Evolutionary conservation across 2,329 filamentous ascomycete genomes (phyloP).

Genomic region (Beauveria brongniartii): DNA sequence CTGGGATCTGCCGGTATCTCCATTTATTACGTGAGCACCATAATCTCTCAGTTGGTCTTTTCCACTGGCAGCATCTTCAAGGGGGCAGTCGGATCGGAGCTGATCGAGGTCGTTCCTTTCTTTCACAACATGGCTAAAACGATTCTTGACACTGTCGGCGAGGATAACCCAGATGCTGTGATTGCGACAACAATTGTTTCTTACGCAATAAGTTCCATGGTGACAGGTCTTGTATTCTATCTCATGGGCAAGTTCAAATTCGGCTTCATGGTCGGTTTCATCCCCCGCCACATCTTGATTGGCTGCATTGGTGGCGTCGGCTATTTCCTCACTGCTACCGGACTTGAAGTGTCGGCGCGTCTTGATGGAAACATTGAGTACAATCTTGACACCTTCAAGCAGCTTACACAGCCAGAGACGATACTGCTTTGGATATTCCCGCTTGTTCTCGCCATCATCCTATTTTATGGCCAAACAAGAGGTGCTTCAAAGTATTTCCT

Average conservation of each 20-base stretch:
- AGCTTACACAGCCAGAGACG: slow-evolving; percentile 66
- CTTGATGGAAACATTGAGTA: slow-evolving; percentile 81
- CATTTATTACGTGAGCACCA: slow-evolving; percentile 98
- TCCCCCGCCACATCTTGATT: slow-evolving; percentile 90
- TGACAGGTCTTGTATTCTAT: slow-evolving; percentile 89
- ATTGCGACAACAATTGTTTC: slow-evolving; percentile 91
- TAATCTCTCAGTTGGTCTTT: slow-evolving; percentile 85
- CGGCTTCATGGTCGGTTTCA: slow-evolving; percentile 92
- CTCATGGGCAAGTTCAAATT: slow-evolving; percentile 79
- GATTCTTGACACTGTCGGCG: slow-evolving; percentile 70
- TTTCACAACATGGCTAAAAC: slow-evolving; percentile 97
- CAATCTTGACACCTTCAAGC: slow-evolving; percentile 64
- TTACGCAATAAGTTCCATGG: slow-evolving; percentile 80
- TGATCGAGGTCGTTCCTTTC: slow-evolving; percentile 98
- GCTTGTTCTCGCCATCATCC: slow-evolving; percentile 62
- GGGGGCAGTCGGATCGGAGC: slow-evolving; percentile 87
- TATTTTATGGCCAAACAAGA: slow-evolving; percentile 70
- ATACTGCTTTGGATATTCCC: slow-evolving; percentile 78
- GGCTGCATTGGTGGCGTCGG: slow-evolving; percentile 96
- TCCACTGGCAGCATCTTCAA: slow-evolving; percentile 82
- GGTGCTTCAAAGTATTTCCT: slow-evolving; percentile 78
- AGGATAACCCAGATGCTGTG: slow-evolving; percentile 73
- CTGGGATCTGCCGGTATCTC: slow-evolving; percentile 92
- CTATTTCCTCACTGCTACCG: slow-evolving; percentile 87
- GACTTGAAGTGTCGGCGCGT: slow-evolving; percentile 85